Base-by-base conservation (phyloP, 139 green algal genomes). In the Picocystis salinarum region DNA sequence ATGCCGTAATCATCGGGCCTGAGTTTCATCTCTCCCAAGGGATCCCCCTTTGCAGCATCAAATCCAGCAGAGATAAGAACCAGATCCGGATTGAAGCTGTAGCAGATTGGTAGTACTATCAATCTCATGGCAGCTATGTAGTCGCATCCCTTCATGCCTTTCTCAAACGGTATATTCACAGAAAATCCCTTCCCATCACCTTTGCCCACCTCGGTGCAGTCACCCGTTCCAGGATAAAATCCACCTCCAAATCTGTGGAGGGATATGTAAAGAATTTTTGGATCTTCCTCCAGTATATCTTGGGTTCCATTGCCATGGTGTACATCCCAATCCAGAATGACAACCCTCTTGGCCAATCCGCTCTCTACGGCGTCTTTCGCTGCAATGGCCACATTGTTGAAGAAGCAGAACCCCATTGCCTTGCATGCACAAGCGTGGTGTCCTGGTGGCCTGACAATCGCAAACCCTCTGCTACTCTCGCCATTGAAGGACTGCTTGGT, bases 241-340 rank as follows among this genome's bases (percentile, higher is more conserved):
- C 13, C 19, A 15, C 61, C 53, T 9, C 52, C 42, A 74, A 62
- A 50, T 48, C 65, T 63, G 50, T 85, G 74, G 13, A 77, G 56
- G 4, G 66, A 80, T 33, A 85, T 60, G 64, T 88, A 91, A 39
- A 88, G 47, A 11, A 87, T 62, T 9, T 28, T 42, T 7, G 59
- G 52, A 48, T 82, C 69, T 20, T 64, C 48, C 33, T 78, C 62
- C 31, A 83, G 74, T 29, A 84, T 71, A 55, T 80, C 55, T 42
- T 85, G 75, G 12, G 61, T 80, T 42, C 73, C 74, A n/a, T 79
- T 74, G 40, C 76, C 77, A 50, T 90, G 77, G 53, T 90, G 77
- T 30, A 86, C 70, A 44, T 80, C 67, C 77, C 64, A 84, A 58
- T 85, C 72, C 29, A 85, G 40, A 30, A 88, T 71, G 29, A 91